Conservation (phyloP, 1,139 yeast genomes). For the Candida sanyaensis region DNA sequence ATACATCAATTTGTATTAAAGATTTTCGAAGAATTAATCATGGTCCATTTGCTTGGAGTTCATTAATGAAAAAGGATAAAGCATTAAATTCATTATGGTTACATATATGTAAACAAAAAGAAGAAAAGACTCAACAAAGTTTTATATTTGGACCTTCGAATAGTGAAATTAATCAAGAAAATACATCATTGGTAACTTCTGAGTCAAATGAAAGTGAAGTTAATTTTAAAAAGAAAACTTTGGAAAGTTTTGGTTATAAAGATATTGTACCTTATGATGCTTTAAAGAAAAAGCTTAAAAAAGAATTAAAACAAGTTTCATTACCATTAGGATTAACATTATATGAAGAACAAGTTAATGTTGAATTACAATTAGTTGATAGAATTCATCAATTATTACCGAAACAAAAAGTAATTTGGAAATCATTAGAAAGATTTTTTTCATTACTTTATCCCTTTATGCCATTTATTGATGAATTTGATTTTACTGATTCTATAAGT, state of each 20-base stretch:
- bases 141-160: constrained; percentile 19
- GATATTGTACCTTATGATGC: constrained; percentile 38
- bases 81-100: constrained; percentile 40
- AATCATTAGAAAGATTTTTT: constrained; percentile 32
- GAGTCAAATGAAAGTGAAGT: constrained; percentile 16
- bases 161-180: constrained; percentile 27
- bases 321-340: constrained; percentile 32
- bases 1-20: constrained; percentile 39
- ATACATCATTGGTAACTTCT: constrained; percentile 22
- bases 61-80: constrained; percentile 50
- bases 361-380: constrained; percentile 33
- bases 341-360: constrained; percentile 30
- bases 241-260: constrained; percentile 37
- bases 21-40: constrained; percentile 39
- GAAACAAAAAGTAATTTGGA: constrained; percentile 32
- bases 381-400: constrained; percentile 35
- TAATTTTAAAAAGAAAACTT: constrained; percentile 30
- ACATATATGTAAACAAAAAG: constrained; percentile 28
- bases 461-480: constrained; percentile 37
- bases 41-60: constrained; percentile 54
- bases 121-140: constrained; percentile 19
- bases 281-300: constrained; percentile 20
- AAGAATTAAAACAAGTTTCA: constrained; percentile 19
- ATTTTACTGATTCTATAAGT: constrained; percentile 21
- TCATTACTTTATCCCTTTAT: constrained; percentile 33